Conservation (phyloP, 2,329 filamentous ascomycete genomes). For the Neonectria ditissima region DNA sequence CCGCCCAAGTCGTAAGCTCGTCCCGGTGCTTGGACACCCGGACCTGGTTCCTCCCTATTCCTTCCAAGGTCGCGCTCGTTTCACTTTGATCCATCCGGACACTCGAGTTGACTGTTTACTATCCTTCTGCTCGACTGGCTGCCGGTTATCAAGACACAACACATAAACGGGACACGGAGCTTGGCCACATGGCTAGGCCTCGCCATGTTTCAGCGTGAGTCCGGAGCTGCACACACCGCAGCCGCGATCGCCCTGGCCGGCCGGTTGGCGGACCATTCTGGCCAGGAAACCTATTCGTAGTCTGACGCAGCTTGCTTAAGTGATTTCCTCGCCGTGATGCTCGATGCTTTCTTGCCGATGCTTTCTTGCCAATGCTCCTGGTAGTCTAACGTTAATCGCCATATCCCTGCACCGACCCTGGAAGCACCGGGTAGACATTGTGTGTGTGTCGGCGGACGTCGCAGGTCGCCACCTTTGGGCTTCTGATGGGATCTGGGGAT, state of each 20-base stretch:
- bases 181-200: constrained; percentile 41
- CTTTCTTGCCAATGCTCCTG: no score
- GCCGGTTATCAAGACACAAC: constrained; percentile 31
- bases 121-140: constrained; percentile 31
- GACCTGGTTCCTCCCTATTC: constrained; percentile 39
- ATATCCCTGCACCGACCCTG: constrained; percentile 36
- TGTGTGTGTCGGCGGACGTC: constrained; percentile 32
- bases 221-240: constrained; percentile 36
- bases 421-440: constrained; percentile 32
- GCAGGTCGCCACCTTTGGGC: constrained; percentile 31
- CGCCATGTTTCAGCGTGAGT: constrained; percentile 46
- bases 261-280: constrained; percentile 26
- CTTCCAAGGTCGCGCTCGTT: constrained; percentile 36
- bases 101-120: constrained; percentile 25
- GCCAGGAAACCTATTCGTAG: constrained; percentile 9
- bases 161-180: constrained; percentile 38
- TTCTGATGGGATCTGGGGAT: neutral
- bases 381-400: constrained; percentile 15
- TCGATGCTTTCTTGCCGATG: constrained; percentile 13
- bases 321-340: constrained; percentile 4
- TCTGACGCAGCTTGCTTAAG: constrained; percentile 16
- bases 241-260: constrained; percentile 17
- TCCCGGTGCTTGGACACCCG: constrained; percentile 24
- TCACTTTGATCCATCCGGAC: constrained; percentile 39
- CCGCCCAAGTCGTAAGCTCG: constrained; percentile 25